Evolutionary conservation across 2,329 filamentous ascomycete species (phyloP).

Genomic region (Aureobasidium sp.): DNA sequence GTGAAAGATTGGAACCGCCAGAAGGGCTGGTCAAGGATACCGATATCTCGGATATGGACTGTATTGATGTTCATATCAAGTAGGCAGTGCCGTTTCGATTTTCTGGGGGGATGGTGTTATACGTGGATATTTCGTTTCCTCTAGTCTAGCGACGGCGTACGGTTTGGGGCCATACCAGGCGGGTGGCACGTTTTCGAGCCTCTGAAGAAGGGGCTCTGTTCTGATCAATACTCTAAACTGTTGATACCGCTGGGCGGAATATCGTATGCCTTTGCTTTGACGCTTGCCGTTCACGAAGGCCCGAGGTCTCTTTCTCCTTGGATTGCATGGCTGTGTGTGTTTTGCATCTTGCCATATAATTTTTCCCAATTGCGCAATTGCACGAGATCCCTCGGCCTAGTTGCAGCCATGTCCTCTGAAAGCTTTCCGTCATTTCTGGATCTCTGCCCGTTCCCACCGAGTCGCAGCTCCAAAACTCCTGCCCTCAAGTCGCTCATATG

Average conservation of each 20-base stretch:
- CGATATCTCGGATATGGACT: conserved; percentile 68
- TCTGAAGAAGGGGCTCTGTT: not conserved
- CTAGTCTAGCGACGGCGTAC: not conserved
- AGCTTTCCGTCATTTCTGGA: too few species aligned
- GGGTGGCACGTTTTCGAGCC: not conserved
- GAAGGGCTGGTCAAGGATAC: conserved; percentile 55
- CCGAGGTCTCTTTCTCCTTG: too few species aligned
- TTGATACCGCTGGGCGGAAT: not conserved
- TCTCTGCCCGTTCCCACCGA: too few species aligned
- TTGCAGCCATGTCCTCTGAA: too few species aligned
- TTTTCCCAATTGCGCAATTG: too few species aligned
- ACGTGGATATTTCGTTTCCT: not conserved
- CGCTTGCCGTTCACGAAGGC: not conserved
- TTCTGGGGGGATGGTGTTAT: not conserved
- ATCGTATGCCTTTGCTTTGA: not conserved
- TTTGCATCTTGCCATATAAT: too few species aligned
- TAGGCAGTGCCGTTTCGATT: conserved; percentile 24
- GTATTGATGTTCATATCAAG: conserved; percentile 65
- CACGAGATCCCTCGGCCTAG: too few species aligned
- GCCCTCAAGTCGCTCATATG: not conserved
- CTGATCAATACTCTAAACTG: not conserved
- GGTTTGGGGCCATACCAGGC: not conserved
- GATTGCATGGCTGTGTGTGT: too few species aligned
- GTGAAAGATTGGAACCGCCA: conserved; percentile 60
- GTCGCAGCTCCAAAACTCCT: too few species aligned